Conservation (phyloP, 129 eudicot genomes). For the Centella asiatica region DNA sequence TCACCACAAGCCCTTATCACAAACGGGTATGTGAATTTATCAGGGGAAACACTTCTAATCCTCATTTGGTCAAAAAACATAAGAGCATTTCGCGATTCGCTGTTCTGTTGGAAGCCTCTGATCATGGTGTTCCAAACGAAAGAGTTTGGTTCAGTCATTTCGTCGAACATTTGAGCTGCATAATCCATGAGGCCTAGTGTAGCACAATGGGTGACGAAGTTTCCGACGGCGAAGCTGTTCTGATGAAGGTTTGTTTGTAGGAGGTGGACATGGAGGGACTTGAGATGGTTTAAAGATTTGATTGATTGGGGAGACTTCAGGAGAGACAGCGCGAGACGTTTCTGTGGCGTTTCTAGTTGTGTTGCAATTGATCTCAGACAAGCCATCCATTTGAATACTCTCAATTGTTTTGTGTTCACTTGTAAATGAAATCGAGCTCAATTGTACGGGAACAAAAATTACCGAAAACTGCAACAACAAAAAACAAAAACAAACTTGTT, state of each 20-base stretch:
- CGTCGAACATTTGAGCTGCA: constrained; percentile 9
- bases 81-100: background rate
- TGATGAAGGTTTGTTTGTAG: constrained; percentile 14
- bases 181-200: background rate
- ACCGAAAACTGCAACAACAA: too few relatives aligned
- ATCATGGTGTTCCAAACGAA: constrained; percentile 10
- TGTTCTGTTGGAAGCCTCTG: constrained; percentile 9
- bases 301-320: background rate
- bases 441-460: too few relatives aligned
- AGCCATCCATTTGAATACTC: constrained; percentile 9
- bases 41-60: background rate
- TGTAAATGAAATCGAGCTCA: too few relatives aligned
- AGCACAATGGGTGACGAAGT: constrained; percentile 17
- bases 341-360: constrained; percentile 3
- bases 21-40: constrained; percentile 7
- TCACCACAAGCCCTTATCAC: constrained; percentile 8
- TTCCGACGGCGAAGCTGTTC: constrained; percentile 17
- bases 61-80: background rate
- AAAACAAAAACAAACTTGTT: too few relatives aligned
- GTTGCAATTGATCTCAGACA: constrained; percentile 2
- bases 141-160: constrained; percentile 12
- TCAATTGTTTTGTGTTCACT: too few relatives aligned
- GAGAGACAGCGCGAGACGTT: background rate
- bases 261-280: constrained; percentile 19
- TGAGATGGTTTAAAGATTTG: constrained; percentile 7